Evolutionary conservation across 2,329 filamentous ascomycete species (phyloP).

Genomic region (Aspergillus sp.): DNA sequence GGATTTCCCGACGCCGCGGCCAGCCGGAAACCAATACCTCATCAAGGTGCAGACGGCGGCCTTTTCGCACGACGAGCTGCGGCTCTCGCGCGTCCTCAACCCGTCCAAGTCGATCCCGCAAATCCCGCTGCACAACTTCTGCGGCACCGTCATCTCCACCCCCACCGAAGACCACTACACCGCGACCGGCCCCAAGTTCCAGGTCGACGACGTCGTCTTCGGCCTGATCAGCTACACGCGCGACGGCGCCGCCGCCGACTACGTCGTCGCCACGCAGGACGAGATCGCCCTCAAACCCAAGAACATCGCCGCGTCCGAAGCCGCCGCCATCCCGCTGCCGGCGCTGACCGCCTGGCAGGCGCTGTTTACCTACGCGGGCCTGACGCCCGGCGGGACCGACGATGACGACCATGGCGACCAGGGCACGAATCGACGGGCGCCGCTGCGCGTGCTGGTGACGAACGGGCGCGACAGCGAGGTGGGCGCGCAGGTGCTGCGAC

Average conservation of each 20-base stretch:
- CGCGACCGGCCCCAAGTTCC: conserved; percentile 36
- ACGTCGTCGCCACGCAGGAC: conserved; percentile 35
- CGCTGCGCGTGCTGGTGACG: conserved; percentile 37
- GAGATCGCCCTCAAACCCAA: conserved; percentile 39
- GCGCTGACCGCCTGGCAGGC: conserved; percentile 44
- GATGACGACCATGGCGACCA: conserved; percentile 11
- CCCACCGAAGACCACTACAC: conserved; percentile 29
- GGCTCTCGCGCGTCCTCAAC: conserved; percentile 22
- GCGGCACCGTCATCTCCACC: conserved; percentile 38
- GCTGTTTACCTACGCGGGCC: conserved; percentile 35
- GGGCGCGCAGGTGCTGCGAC: conserved; percentile 36
- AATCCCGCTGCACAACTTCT: conserved; percentile 43
- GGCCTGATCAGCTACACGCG: conserved; percentile 37
- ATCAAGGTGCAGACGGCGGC: conserved; percentile 41
- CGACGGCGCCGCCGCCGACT: conserved; percentile 44
- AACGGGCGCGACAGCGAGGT: conserved; percentile 38
- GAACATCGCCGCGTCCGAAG: conserved; percentile 35
- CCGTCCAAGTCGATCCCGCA: conserved; percentile 29
- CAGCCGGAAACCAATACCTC: conserved; percentile 38
- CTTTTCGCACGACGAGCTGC: conserved; percentile 39
- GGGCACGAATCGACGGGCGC: not conserved
- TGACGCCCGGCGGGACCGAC: conserved; percentile 30
- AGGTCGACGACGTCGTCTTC: conserved; percentile 41
- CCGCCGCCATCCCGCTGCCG: conserved; percentile 38
- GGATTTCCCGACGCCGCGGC: conserved; percentile 36